Evolutionary conservation across 2,329 filamentous ascomycete genomes (phyloP), one percentile per base, ranked within the genome.

Genomic region (Zasmidium cellare): DNA sequence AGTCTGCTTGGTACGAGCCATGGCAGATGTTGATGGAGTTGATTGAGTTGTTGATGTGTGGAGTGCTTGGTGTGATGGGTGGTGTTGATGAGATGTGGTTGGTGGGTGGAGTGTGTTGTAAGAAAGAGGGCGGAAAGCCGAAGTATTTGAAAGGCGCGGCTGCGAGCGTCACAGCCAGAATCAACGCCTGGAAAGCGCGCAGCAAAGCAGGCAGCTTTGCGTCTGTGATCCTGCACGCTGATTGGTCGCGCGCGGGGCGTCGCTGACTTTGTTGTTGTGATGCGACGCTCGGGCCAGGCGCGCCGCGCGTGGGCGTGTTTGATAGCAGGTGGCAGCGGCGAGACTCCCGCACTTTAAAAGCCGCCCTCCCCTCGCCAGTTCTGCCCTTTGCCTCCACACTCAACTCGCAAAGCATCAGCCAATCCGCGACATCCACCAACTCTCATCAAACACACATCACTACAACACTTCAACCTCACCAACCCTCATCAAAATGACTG

Each of bases 1-100:
- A 67, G 80, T 82, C 72, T 82, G 80, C 79, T 82, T 82, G 69
- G 80, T 82, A 66, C 80, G 79, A 66, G 80, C 80, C 80, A 82
- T 82, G 69, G 69, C 65, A 61, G 62, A 64, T 59, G 67, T 70
- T 69, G 69, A 65, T 45, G 58, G 64, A 68, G 59, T 46, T 50
- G 54, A 64, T 62, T 57, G 57, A 62, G 46, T 57, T 63, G 62
- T 56, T 60, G 61, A 50, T 54, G 49, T 53, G 59, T 57, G 57
- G 61, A 41, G n/a, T 59, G 55, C 57, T 47, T 41, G 28, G 7
- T 31, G 55, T 63, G 58, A 55, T 64, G 63, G 63, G n/a, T n/a
- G 11, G 53, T 62, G 51, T 28, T 54, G 59, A n/a, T n/a, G n/a
- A 59, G 55, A 48, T 54, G 55, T 61, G 58, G 59, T 53, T 62